These are phyloP conservation scores for Penicillium paneum DNA, from an alignment of 2,329 filamentous ascomycete genomes.

Conservation along the genomic window DNA sequence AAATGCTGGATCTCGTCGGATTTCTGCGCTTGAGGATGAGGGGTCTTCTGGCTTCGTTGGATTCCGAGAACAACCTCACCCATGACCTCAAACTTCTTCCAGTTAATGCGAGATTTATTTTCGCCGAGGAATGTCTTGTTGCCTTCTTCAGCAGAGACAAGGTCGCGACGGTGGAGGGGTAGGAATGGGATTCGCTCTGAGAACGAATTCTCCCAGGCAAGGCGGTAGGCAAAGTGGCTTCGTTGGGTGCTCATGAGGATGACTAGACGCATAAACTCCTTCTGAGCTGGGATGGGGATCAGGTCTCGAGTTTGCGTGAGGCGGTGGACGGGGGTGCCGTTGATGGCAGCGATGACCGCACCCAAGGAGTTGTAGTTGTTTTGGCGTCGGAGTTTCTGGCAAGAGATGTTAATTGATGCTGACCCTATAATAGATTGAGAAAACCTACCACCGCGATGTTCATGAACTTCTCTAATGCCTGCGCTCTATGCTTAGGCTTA, in stretches of 20 bases:
- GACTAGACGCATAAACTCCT: constrained; percentile 81
- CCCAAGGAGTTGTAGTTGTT: constrained; percentile 98
- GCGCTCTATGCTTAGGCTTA: constrained; percentile 90
- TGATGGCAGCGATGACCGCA: constrained; percentile 90
- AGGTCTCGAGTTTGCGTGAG: constrained; percentile 75
- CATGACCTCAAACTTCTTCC: constrained; percentile 97
- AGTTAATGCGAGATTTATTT: constrained; percentile 76
- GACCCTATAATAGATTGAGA: neutral
- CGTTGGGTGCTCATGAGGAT: constrained; percentile 92
- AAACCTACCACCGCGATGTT: constrained; percentile 61
- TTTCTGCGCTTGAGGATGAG: constrained; percentile 69
- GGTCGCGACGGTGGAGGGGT: constrained; percentile 80
- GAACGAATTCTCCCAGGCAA: constrained; percentile 95
- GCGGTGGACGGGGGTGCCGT: constrained; percentile 80
- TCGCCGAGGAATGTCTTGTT: constrained; percentile 82
- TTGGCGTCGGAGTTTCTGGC: constrained; percentile 72
- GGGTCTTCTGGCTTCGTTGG: constrained; percentile 83
- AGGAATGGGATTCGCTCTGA: constrained; percentile 89
- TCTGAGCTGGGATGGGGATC: constrained; percentile 67
- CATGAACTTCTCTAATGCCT: constrained; percentile 96
- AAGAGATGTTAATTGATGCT: constrained; percentile 7
- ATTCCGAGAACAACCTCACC: constrained; percentile 87
- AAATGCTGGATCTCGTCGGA: constrained; percentile 70
- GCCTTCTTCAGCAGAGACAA: constrained; percentile 88
- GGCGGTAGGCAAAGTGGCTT: constrained; percentile 89